These are phyloP conservation scores for Ceriops tagal DNA, from an alignment of 345 rosid genomes.

Conservation along the genomic window DNA sequence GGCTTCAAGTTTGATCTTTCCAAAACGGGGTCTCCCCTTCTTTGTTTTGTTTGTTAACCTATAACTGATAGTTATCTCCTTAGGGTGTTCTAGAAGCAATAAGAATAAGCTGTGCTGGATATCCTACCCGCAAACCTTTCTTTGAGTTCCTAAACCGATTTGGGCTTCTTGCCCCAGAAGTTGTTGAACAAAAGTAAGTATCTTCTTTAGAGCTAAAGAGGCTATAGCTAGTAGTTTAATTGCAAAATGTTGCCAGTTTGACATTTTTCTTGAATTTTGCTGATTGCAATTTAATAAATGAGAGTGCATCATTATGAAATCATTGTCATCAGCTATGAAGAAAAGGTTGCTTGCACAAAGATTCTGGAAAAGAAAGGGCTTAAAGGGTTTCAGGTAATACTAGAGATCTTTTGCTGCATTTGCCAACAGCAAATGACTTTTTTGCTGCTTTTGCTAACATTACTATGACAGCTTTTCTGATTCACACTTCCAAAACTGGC, in stretches of 20 bases:
- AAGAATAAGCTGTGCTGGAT: constrained; percentile 96
- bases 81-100: constrained; percentile 98
- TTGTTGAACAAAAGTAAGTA: constrained; percentile 81
- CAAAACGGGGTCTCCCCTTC: background rate
- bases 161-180: constrained; percentile 70
- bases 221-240: constrained; percentile 1
- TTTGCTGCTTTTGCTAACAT: background rate
- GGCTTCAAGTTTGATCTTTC: constrained; percentile 11
- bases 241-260: background rate
- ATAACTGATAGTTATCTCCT: constrained; percentile 18
- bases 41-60: constrained; percentile 7
- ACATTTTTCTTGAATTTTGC: constrained; percentile 10
- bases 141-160: constrained; percentile 83
- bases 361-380: constrained; percentile 85
- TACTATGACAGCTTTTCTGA: background rate
- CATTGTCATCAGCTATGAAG: constrained; percentile 61
- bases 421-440: no score
- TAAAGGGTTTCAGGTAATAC: constrained; percentile 79
- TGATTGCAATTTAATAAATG: constrained; percentile 16
- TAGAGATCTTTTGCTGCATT: constrained; percentile 3
- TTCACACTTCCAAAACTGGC: background rate
- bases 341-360: constrained; percentile 62
- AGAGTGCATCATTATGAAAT: constrained; percentile 17
- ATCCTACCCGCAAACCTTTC: constrained; percentile 88
- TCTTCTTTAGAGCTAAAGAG: background rate